Base-by-base conservation (phyloP, 108 stramenopile species). In the Pelagomonas calceolata region DNA sequence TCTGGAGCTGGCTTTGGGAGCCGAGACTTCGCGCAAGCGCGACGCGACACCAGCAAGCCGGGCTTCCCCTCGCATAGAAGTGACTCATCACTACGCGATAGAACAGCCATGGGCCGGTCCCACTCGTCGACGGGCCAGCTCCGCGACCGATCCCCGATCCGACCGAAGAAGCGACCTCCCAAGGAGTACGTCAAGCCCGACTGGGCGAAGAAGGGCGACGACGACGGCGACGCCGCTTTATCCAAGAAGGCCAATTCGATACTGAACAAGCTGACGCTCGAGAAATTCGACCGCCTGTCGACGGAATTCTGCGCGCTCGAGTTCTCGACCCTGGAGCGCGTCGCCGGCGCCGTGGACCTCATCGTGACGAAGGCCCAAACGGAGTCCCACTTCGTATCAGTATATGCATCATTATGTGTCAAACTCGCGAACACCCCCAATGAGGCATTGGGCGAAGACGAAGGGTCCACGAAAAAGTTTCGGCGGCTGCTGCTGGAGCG, bases 201-300 rank as follows among this genome's bases (percentile, higher is more conserved):
- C 51, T 60, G 51, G 51, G 51, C 51, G 21, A 16, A 60, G 51
- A 26, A 4, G 7, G 51, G 51, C 21, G 51, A 60, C 21, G 51
- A 60, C 21, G 80, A 83, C 36, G 77, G 73, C 34, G 75, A 78
- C 31, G 87, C 87, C 30, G 90, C 76, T 32, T 74, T 85, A 66
- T 66, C 86, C 26, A 77, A 78, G 71, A 84, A 84, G 75, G 90
- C 87, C 30, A 72, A 87, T 34, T 72, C 88, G 66, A 89, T 94
- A 70, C 85, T 94, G 29, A 94, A 94, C 86, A 94, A 94, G 84
- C 77, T 94, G 43, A 91, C 88, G 4, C 81, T 89, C 71, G 92
- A 91, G 34, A 91, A 89, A 34, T 86, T 94, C 66, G 91, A 92
- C 66, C 85, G 87, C 66, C 74, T 94, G 69, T 86, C 85, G 17